Evolutionary conservation across 768 basidiomycete genomes (phyloP), one percentile per base, ranked within the genome.

Genomic region (Lactifluus rugatus): DNA sequence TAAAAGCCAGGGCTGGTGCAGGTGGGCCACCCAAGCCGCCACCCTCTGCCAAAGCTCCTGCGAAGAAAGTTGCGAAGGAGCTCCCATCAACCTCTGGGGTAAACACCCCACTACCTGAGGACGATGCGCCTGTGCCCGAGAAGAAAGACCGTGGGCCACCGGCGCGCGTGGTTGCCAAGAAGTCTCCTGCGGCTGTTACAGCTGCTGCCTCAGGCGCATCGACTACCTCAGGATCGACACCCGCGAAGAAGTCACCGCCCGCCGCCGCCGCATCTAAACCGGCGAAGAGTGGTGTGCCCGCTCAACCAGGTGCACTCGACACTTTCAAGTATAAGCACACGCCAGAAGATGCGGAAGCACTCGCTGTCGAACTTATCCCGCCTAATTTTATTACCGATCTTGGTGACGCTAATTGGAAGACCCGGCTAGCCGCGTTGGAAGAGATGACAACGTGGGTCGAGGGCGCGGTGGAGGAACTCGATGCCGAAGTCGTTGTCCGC

Each of bases 341-440:
- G 0, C 82, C 91, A 0, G 96, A 99, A 72, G 93, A 96, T 64
- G 94, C 95, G 5, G 93, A 96, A 42, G 79, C 73, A 16, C 77
- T 89, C 50, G 89, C 89, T 34, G 75, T 79, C 0, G 85, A 85
- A 10, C 68, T 81, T 7, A 81, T 98, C 51, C 93, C 95, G 0
- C 66, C 77, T 0, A 76, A 82, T 23, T 79, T 90, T 28, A 75
- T 87, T 51, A 79, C 79, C 5, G 85, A 87, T 60, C 74, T 97
- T 9, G 83, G 75, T n/a, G 93, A 97, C 70, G 73, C 83, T 1
- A 93, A 93, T 65, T 99, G 96, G 96, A 99, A 99, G 74, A 77
- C 82, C 13, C 76, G 96, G 55, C 74, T 99, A 48, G 87, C 87
- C 37, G 91, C 88, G 7, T 75, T 93, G 23, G 94, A 96, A 55